phyloP scores from a whole-genome alignment of 495 filamentous ascomycete genomes.

The Wilcoxina mikolae region DNA sequence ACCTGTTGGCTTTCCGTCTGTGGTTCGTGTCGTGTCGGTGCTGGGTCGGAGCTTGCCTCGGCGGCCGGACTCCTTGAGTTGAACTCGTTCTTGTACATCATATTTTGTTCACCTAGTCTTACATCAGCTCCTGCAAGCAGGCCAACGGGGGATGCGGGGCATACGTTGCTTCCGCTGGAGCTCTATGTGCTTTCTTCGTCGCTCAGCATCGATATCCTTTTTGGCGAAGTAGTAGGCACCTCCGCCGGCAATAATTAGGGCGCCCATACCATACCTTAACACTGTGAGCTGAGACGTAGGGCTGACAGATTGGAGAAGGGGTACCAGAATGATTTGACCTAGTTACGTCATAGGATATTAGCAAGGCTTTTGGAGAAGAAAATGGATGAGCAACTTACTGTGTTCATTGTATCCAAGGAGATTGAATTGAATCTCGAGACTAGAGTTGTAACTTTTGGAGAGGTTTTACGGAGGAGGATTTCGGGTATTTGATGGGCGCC shows the following conservation, averaged over 20 bases:
- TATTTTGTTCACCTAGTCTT: background rate
- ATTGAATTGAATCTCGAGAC: too few relatives aligned
- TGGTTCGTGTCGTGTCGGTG: slow-evolving; percentile 69
- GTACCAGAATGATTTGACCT: slow-evolving; percentile 52
- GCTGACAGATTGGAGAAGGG: background rate
- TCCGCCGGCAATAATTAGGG: slow-evolving; percentile 71
- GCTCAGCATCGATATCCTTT: slow-evolving; percentile 78
- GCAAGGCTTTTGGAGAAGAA: background rate
- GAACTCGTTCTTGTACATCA: background rate
- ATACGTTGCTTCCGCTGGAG: slow-evolving; percentile 49
- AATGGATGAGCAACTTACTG: background rate
- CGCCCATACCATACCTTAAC: slow-evolving; percentile 67
- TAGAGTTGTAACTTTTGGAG: too few relatives aligned
- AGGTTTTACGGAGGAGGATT: too few relatives aligned
- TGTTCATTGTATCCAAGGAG: too few relatives aligned
- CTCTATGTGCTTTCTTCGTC: slow-evolving; percentile 52
- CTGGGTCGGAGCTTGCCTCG: slow-evolving; percentile 68
- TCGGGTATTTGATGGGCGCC: too few relatives aligned
- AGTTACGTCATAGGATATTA: background rate
- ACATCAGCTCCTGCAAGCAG: background rate
- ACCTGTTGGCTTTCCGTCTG: slow-evolving; percentile 54
- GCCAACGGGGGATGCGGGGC: slow-evolving; percentile 28
- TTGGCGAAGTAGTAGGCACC: slow-evolving; percentile 96
- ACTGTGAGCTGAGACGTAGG: slow-evolving; percentile 1
- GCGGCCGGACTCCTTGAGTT: slow-evolving; percentile 60